A percentile compares a stretch with the other conserved stretches of the same genome.
phyloP scores from a whole-genome alignment of 805 yeast genomes.

The Blastobotrys terrestris region DNA sequence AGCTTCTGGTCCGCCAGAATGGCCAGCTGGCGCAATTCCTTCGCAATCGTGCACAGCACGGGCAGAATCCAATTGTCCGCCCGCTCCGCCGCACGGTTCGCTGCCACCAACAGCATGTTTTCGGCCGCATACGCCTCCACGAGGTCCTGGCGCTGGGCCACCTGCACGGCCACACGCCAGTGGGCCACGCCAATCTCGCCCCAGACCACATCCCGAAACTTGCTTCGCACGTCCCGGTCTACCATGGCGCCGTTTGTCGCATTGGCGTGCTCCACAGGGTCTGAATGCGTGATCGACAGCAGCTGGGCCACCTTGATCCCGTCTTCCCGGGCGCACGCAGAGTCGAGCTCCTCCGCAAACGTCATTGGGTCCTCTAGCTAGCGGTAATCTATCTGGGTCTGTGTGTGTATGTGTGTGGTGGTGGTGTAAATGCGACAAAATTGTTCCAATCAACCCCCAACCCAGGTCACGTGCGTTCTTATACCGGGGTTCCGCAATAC shows the following conservation, averaged over 20 bases:
- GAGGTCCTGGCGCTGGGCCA: slow-evolving; percentile 16
- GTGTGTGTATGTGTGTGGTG: too few relatives aligned
- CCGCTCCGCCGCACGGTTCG: slow-evolving; percentile 77
- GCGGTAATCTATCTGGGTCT: too few relatives aligned
- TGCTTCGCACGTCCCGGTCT: slow-evolving; percentile 6
- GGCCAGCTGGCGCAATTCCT: slow-evolving; percentile 27
- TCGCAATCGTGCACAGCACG: slow-evolving; percentile 23
- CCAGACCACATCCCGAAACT: slow-evolving; percentile 13
- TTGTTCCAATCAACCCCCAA: neutral
- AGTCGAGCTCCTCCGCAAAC: slow-evolving; percentile 8
- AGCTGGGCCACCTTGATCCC: slow-evolving; percentile 17
- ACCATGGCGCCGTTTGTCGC: slow-evolving; percentile 14
- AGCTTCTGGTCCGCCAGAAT: slow-evolving; percentile 6
- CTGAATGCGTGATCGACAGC: slow-evolving; percentile 15
- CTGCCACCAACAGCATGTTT: slow-evolving; percentile 36
- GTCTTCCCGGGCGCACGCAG: slow-evolving; percentile 12
- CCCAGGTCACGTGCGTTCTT: too few relatives aligned
- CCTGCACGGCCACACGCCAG: slow-evolving; percentile 22
- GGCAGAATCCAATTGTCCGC: slow-evolving; percentile 58
- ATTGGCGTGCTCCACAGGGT: slow-evolving; percentile 10
- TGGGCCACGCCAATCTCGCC: slow-evolving; percentile 21
- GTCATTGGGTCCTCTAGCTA: neutral
- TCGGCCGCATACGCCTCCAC: slow-evolving; percentile 23
- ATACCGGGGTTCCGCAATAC: too few relatives aligned
- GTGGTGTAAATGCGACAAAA: too few relatives aligned